phyloP scores from a whole-genome alignment of 2,329 filamentous ascomycete genomes.

The Colletotrichum tropicicola region DNA sequence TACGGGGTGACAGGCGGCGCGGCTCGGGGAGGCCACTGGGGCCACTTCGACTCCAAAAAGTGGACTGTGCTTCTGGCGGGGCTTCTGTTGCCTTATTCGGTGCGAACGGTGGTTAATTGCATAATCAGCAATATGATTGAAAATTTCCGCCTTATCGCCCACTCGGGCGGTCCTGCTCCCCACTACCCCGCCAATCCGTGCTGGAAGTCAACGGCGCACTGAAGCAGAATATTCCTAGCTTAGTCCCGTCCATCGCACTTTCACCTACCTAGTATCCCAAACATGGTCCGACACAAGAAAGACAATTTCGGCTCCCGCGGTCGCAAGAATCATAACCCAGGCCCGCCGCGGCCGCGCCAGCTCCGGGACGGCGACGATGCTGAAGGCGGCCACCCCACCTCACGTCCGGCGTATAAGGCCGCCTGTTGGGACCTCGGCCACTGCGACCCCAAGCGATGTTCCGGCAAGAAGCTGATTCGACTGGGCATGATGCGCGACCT shows the following conservation, averaged over 20 bases:
- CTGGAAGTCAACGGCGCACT: neutral
- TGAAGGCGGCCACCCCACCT: conserved; percentile 30
- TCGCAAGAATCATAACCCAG: conserved; percentile 70
- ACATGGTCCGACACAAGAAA: conserved; percentile 97
- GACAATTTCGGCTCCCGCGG: conserved; percentile 78
- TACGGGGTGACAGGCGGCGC: conserved; percentile 18
- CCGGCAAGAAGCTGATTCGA: conserved; percentile 92
- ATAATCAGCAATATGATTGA: no score
- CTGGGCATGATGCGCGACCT: conserved; percentile 94
- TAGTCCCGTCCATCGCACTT: neutral
- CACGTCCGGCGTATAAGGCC: conserved; percentile 78
- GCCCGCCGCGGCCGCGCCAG: conserved; percentile 64
- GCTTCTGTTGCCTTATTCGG: no score
- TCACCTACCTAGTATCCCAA: no score
- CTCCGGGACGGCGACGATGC: conserved; percentile 48
- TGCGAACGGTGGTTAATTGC: no score
- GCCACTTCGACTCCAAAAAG: conserved; percentile 15
- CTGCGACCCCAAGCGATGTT: conserved; percentile 96
- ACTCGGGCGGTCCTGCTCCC: conserved; percentile 19
- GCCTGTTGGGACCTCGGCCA: conserved; percentile 98
- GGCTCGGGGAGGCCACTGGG: conserved; percentile 13
- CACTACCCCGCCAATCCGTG: conserved; percentile 4
- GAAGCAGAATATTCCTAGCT: neutral
- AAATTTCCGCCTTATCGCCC: no score
- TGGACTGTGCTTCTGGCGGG: conserved; percentile 19